Conservation (phyloP, 2,329 filamentous ascomycete genomes). For the Trichophyton equinum region DNA sequence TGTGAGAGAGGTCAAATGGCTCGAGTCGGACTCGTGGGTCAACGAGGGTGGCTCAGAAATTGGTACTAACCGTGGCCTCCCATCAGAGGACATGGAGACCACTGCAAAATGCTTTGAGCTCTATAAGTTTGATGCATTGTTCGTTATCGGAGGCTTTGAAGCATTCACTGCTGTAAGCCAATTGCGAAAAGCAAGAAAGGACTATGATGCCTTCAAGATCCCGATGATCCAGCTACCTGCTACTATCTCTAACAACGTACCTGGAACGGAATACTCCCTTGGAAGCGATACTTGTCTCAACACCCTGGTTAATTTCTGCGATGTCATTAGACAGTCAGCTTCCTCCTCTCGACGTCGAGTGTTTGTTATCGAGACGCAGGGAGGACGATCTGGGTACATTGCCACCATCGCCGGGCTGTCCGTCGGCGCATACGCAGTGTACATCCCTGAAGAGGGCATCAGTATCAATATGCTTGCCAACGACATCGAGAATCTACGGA, state of each 20-base stretch:
- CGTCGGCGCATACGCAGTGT: conserved; percentile 87
- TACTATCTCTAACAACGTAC: conserved; percentile 98
- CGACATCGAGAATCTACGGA: conserved; percentile 78
- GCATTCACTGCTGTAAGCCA: conserved; percentile 87
- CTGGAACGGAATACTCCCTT: conserved; percentile 91
- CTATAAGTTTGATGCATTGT: conserved; percentile 82
- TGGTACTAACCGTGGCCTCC: conserved; percentile 89
- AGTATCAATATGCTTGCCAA: conserved; percentile 81
- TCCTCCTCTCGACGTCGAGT: conserved; percentile 86
- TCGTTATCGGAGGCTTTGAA: conserved; percentile 90
- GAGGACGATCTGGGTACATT: conserved; percentile 85
- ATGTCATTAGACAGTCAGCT: conserved; percentile 94
- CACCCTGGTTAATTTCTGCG: conserved; percentile 85
- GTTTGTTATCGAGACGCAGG: conserved; percentile 96
- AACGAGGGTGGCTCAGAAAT: conserved; percentile 96
- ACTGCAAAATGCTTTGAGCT: conserved; percentile 73
- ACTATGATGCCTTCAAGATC: conserved; percentile 79
- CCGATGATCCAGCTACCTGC: conserved; percentile 84
- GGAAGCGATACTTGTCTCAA: conserved; percentile 96
- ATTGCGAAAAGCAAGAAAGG: conserved; percentile 63
- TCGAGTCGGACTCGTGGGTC: conserved; percentile 90
- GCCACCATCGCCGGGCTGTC: conserved; percentile 79
- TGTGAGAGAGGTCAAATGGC: conserved; percentile 77
- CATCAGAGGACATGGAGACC: conserved; percentile 70
- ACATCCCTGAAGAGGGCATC: conserved; percentile 94